Base-by-base conservation (phyloP, 805 yeast species). In the Teunomyces pallodes region DNA sequence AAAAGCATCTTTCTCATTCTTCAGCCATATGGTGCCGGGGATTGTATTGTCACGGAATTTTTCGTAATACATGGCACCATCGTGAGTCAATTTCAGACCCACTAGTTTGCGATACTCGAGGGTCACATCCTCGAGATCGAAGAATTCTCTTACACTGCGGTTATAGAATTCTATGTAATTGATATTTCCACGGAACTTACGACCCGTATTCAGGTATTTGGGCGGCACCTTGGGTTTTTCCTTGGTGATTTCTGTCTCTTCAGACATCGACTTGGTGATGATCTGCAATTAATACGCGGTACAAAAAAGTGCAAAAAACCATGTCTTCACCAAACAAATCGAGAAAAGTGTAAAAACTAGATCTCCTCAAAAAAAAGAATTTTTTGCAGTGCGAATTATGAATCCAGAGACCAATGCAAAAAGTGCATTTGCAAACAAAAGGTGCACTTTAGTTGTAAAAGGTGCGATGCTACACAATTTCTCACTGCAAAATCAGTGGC, bases 1-100 rank as follows among this genome's bases (percentile, higher is more conserved):
- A 59, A 83, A 83, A 10, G 47, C 35, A 16, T 76, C 78, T 53
- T 83, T 82, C 46, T 83, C 87, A 1, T 48, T 46, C 0, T 57
- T 48, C 1, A 72, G 57, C 87, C 87, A 82, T 14, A 51, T 43
- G 5, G 68, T 56, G 0, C 80, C 43, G 10, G 35, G 43, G 14
- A 3, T 6, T 5, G 17, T 28, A 14, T 13, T 28, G 27, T 28
- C 24, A 7, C 43, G 35, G 9, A 9, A 9, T 14, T n/a, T 14
- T 4, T 43, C 39, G 43, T 58, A 53, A 24, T 51, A 51, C 9
- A 58, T 42, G 3, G 32, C 8, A 2, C 63, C 63, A 20, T 47
- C 47, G n/a, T 43, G 43, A 24, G 57, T 51, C 4, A 60, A 30
- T 28, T 36, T 41, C 13, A 57, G 45, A 4, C 39, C 24, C n/a